Conservation (phyloP, 192 early-diverging fungal genomes). For the Podila epigama region DNA sequence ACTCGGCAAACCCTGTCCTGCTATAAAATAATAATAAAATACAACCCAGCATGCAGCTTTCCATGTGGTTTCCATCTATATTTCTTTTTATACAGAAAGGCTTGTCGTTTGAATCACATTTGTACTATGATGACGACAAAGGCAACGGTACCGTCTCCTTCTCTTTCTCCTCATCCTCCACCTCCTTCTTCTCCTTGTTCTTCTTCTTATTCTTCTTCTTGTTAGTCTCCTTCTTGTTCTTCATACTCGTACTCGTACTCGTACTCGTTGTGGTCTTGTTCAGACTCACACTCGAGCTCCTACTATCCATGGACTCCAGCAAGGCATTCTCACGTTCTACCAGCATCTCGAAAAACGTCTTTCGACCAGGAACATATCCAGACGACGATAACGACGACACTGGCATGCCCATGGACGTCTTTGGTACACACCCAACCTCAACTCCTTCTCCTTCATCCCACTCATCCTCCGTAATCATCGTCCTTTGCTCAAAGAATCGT, state of each 20-base stretch:
- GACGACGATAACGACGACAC: not conserved
- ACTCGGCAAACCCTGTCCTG: too few species aligned
- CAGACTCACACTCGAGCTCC: too few species aligned
- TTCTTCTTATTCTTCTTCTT: not conserved
- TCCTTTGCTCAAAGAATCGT: conserved; percentile 30
- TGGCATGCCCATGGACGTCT: not conserved
- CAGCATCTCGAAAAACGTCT: conserved; percentile 39
- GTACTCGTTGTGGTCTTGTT: too few species aligned
- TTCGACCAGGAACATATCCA: conserved; percentile 3
- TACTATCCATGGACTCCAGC: conserved; percentile 2
- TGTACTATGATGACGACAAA: too few species aligned
- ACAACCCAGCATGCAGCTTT: too few species aligned
- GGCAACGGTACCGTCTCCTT: too few species aligned
- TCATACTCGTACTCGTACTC: not conserved
- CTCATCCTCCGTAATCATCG: conserved; percentile 7
- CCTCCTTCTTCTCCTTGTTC: too few species aligned
- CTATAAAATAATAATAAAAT: too few species aligned
- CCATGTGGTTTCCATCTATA: too few species aligned
- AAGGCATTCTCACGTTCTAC: conserved; percentile 27
- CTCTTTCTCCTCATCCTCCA: too few species aligned
- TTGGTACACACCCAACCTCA: conserved; percentile 27
- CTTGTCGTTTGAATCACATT: too few species aligned
- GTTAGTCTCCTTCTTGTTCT: conserved; percentile 2
- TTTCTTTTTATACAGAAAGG: too few species aligned
- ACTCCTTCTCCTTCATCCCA: conserved; percentile 41